Percentiles rank a stretch among this genome's conserved stretches.
phyloP scores from a whole-genome alignment of 2,329 filamentous ascomycete species.

The Colletotrichum spaethianum region DNA sequence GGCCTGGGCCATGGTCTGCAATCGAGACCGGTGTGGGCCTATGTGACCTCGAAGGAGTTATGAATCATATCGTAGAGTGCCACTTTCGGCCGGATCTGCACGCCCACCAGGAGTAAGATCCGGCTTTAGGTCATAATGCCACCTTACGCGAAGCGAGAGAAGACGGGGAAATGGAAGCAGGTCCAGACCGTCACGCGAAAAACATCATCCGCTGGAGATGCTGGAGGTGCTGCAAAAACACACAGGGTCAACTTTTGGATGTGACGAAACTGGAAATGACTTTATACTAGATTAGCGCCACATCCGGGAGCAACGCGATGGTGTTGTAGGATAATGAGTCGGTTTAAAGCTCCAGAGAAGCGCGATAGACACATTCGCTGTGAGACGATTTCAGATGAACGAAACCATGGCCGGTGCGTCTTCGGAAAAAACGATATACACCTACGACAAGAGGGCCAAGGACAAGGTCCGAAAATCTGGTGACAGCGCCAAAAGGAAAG shows the following conservation, averaged over 20 bases:
- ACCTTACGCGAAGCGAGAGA: too few relatives aligned
- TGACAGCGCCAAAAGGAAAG: not conserved
- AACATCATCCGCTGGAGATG: too few relatives aligned
- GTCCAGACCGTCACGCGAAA: too few relatives aligned
- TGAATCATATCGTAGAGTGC: not conserved
- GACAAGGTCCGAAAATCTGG: not conserved
- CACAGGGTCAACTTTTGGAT: not conserved
- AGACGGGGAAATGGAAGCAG: too few relatives aligned
- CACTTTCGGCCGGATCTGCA: not conserved
- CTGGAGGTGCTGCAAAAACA: too few relatives aligned
- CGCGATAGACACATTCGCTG: not conserved
- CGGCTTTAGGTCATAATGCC: not conserved
- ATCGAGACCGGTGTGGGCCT: not conserved
- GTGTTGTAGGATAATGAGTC: not conserved
- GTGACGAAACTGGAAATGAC: not conserved
- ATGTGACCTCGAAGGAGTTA: not conserved
- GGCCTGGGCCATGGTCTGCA: too few relatives aligned
- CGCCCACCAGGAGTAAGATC: not conserved
- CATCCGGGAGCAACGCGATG: not conserved
- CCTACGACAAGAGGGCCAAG: not conserved
- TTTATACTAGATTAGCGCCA: not conserved
- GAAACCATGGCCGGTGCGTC: not conserved
- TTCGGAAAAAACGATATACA: not conserved
- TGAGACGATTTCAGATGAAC: not conserved
- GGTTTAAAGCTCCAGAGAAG: not conserved